Evolutionary conservation across 768 basidiomycete genomes (phyloP).

Genomic region (Rhodocollybia butyracea): DNA sequence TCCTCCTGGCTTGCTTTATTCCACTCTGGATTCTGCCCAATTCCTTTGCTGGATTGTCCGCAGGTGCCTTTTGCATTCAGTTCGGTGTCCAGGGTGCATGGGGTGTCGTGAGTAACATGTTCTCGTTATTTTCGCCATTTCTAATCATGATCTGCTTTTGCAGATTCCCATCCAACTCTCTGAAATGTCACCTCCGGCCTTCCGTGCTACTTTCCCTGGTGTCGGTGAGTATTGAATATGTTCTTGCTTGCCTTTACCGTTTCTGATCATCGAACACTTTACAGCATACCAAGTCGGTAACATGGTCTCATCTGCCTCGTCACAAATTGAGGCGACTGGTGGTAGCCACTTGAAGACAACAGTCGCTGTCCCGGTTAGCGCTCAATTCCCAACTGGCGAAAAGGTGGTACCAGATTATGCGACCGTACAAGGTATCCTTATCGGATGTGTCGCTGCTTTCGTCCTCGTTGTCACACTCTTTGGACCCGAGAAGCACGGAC

Average conservation of each 20-base stretch:
- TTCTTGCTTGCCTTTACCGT: too few species aligned
- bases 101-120: constrained; percentile 65
- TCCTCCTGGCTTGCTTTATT: constrained; percentile 60
- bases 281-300: constrained; percentile 83
- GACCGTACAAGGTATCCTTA: constrained; percentile 83
- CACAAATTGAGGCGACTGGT: constrained; percentile 79
- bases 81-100: constrained; percentile 90
- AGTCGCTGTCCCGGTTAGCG: constrained; percentile 22
- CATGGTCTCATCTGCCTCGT: constrained; percentile 68
- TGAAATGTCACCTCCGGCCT: constrained; percentile 85
- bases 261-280: too few species aligned
- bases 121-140: constrained; percentile 30
- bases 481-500: constrained; percentile 73
- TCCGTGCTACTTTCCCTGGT: constrained; percentile 86
- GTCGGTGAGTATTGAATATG: too few species aligned
- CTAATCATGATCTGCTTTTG: too few species aligned
- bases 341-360: constrained; percentile 54
- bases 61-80: constrained; percentile 85
- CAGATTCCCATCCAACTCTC: constrained; percentile 77
- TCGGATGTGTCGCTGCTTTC: constrained; percentile 78
- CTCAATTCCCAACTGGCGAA: constrained; percentile 32
- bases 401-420: constrained; percentile 62
- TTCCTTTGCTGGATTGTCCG: constrained; percentile 64
- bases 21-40: constrained; percentile 83
- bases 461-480: constrained; percentile 73